Evolutionary conservation across 352 stramenopile species (phyloP).

Genomic region (Pythium guiyangense): DNA sequence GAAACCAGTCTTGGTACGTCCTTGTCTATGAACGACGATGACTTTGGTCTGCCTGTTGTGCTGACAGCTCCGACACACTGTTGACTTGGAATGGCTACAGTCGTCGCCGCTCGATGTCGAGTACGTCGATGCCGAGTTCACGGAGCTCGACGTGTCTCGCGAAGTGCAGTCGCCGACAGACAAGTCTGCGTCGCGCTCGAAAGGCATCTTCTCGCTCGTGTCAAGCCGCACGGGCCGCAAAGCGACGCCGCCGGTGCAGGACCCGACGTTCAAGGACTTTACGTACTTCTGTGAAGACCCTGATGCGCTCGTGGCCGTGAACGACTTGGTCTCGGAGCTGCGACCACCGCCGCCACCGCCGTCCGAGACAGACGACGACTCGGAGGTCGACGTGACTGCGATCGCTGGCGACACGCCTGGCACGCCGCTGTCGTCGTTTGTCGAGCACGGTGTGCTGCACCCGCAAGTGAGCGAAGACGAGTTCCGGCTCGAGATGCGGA

Average conservation of each 20-base stretch:
- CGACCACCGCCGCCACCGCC: constrained; percentile 43
- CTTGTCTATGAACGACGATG: background rate
- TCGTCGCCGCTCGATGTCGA: constrained; percentile 80
- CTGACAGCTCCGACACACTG: background rate
- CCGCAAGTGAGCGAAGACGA: constrained; percentile 29
- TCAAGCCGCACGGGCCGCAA: constrained; percentile 66
- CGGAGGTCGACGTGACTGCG: constrained; percentile 15
- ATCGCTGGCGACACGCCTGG: constrained; percentile 27
- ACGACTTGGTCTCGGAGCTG: constrained; percentile 74
- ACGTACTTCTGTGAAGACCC: constrained; percentile 89
- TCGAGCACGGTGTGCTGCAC: constrained; percentile 70
- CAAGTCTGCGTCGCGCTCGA: constrained; percentile 64
- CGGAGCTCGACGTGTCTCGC: constrained; percentile 72
- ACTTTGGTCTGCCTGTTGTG: no score
- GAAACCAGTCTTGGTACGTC: constrained; percentile 69
- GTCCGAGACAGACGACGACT: constrained; percentile 25
- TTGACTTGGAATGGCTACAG: constrained; percentile 10
- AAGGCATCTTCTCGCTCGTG: constrained; percentile 80
- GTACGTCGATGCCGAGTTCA: constrained; percentile 86
- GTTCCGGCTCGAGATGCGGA: constrained; percentile 62
- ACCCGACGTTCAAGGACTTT: constrained; percentile 89
- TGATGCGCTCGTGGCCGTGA: constrained; percentile 78
- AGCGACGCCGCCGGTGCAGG: constrained; percentile 64
- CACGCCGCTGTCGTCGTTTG: constrained; percentile 80
- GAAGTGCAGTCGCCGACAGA: constrained; percentile 85